Conservation (phyloP, 164 flowering plant species). For the Sextonia rubra region DNA sequence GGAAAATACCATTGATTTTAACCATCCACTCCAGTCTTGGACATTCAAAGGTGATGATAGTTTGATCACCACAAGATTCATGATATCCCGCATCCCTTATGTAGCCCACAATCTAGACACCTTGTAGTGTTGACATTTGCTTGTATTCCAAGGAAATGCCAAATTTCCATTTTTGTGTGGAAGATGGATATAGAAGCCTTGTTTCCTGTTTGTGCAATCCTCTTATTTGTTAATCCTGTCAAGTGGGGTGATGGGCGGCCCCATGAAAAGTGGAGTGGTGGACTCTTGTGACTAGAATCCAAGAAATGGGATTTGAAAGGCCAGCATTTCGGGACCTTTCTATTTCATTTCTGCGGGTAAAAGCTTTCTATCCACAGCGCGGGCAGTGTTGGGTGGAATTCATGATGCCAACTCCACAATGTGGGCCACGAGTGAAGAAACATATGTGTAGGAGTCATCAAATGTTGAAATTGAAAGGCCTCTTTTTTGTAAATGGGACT, state of each 20-base stretch:
- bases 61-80: not conserved
- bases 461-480: no score
- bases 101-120: not conserved
- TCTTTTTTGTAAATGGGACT: no score
- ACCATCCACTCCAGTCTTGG: no score
- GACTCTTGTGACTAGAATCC: conserved; percentile 15
- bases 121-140: not conserved
- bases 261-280: conserved; percentile 17
- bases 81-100: not conserved
- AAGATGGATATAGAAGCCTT: not conserved
- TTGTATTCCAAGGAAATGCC: not conserved
- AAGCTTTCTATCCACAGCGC: not conserved
- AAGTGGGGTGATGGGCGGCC: conserved; percentile 20
- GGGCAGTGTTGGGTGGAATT: conserved; percentile 11
- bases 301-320: not conserved
- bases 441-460: not conserved
- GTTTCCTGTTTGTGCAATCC: conserved; percentile 5
- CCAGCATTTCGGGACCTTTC: not conserved
- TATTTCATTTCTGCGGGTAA: not conserved
- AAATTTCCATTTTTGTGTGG: not conserved
- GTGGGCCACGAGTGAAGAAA: no score
- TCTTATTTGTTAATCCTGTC: not conserved
- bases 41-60: no score
- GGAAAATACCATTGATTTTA: no score
- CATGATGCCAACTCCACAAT: conserved; percentile 6